Conservation (phyloP, 192 early-diverging fungal species). For the Bifiguratus adelaidae region DNA sequence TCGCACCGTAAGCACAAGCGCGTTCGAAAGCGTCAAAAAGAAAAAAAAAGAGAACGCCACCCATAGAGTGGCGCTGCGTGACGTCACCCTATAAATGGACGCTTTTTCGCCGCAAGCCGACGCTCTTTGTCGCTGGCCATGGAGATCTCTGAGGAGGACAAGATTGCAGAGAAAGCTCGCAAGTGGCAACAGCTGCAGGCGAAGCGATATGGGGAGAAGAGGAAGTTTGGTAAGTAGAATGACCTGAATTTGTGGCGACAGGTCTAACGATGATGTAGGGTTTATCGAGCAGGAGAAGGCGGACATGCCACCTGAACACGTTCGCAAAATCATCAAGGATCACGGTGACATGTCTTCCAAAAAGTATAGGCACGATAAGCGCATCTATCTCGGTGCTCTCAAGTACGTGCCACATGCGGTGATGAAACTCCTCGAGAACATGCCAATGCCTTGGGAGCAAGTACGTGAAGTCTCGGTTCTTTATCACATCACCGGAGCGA, state of each 20-base stretch:
- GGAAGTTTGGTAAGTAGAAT: constrained; percentile 60
- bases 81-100: too few species aligned
- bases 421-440: constrained; percentile 94
- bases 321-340: constrained; percentile 98
- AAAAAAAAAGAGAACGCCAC: too few species aligned
- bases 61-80: too few species aligned
- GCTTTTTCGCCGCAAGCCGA: too few species aligned
- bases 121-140: too few species aligned
- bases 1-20: too few species aligned
- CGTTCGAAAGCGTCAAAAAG: too few species aligned
- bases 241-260: neutral
- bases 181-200: constrained; percentile 90
- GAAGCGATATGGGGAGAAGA: constrained; percentile 88
- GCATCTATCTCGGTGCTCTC: constrained; percentile 94
- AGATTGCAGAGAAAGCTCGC: constrained; percentile 68
- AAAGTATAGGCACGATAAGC: constrained; percentile 95
- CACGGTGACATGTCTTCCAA: constrained; percentile 99
- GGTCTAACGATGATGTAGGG: constrained; percentile 17
- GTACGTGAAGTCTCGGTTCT: constrained; percentile 90
- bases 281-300: constrained; percentile 91
- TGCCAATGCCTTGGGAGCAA: constrained; percentile 99
- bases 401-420: constrained; percentile 99
- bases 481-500: constrained; percentile 98
- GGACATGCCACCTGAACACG: constrained; percentile 95
- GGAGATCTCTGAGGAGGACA: constrained; percentile 37